Percentiles rank a stretch among this genome's conserved stretches.
Conservation (phyloP, 2,329 filamentous ascomycete genomes). For the Monilinia vaccinii-corymbosi region DNA sequence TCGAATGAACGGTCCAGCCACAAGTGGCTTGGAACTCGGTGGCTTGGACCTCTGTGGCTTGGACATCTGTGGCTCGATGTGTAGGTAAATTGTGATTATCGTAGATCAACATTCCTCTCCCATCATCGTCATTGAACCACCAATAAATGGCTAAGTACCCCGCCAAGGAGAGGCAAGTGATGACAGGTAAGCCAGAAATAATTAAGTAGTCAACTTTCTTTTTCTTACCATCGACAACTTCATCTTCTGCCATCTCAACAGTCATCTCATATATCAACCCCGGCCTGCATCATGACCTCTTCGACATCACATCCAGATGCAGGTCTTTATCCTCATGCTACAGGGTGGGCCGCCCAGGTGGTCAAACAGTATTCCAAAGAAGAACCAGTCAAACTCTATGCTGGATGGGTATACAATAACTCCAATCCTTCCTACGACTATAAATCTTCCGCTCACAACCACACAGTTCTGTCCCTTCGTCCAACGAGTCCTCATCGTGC, state of each 20-base stretch:
- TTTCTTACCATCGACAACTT: neutral
- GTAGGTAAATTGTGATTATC: no score
- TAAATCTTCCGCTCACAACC: neutral
- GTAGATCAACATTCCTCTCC: neutral
- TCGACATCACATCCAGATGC: slow-evolving; percentile 16
- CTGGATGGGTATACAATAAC: slow-evolving; percentile 53
- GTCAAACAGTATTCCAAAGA: slow-evolving; percentile 38
- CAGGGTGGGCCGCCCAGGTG: slow-evolving; percentile 41
- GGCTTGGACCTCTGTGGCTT: neutral
- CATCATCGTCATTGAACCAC: slow-evolving; percentile 2
- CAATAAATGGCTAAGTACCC: slow-evolving; percentile 13
- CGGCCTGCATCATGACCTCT: neutral
- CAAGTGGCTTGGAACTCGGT: neutral
- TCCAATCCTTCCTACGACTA: neutral
- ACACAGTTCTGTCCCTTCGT: slow-evolving; percentile 47
- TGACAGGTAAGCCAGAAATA: neutral
- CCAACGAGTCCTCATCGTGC: slow-evolving; percentile 63
- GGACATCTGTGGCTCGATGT: neutral
- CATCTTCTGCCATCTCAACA: neutral
- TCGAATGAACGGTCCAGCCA: neutral
- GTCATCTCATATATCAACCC: neutral
- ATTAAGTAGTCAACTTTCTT: neutral
- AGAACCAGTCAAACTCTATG: slow-evolving; percentile 55
- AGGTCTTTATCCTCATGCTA: slow-evolving; percentile 35
- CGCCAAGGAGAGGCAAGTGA: neutral